Evolutionary conservation across 2,329 filamentous ascomycete genomes (phyloP).

Genomic region (Cytospora piceicola): DNA sequence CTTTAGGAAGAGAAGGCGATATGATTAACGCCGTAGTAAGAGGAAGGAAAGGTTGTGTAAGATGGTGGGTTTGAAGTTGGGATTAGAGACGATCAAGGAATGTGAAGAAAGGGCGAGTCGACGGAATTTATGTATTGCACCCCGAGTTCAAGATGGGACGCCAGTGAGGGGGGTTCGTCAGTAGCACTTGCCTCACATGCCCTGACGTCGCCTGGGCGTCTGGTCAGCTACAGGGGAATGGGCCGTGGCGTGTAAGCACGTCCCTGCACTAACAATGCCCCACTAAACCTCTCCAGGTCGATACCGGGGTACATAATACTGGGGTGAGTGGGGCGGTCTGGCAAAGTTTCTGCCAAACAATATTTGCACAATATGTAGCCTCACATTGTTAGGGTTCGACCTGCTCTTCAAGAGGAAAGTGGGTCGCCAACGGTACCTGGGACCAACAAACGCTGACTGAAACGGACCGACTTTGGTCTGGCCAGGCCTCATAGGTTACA

Average conservation of each 20-base stretch:
- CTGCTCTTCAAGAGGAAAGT: neutral
- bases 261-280: constrained; percentile 13
- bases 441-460: constrained; percentile 22
- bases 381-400: constrained; percentile 15
- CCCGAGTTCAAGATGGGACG: neutral
- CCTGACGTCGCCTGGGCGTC: constrained; percentile 28
- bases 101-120: constrained; percentile 11
- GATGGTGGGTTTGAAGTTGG: constrained; percentile 8
- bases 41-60: neutral
- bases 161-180: constrained; percentile 26
- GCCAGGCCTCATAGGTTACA: constrained; percentile 19
- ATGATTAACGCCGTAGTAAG: neutral
- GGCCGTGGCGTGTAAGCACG: constrained; percentile 7
- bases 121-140: constrained; percentile 26
- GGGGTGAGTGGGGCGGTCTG: constrained; percentile 3
- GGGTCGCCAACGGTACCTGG: neutral
- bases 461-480: constrained; percentile 23
- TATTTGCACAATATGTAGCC: neutral
- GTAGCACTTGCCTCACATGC: constrained; percentile 26
- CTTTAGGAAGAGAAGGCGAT: neutral
- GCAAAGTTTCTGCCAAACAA: constrained; percentile 14
- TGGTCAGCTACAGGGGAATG: constrained; percentile 14
- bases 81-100: neutral
- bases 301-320: neutral
- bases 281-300: neutral